Evolutionary conservation across 192 early-diverging fungal species (phyloP).

Genomic region (Coemansia sp.): DNA sequence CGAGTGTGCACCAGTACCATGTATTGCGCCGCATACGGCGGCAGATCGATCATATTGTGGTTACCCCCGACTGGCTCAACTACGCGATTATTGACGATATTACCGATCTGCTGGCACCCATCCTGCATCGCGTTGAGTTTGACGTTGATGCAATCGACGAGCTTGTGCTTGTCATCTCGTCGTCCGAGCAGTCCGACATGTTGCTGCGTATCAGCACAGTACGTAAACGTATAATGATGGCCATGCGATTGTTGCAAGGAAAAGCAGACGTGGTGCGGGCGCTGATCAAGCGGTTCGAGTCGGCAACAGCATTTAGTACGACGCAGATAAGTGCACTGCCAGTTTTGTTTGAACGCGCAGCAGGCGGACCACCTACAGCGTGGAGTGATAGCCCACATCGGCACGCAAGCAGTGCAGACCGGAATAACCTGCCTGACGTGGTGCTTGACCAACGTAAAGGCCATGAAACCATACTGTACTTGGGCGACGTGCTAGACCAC

Average conservation of each 20-base stretch:
- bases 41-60: conserved; percentile 77
- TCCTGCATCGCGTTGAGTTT: conserved; percentile 82
- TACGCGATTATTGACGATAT: conserved; percentile 96
- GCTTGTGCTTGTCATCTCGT: conserved; percentile 86
- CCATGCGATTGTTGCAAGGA: conserved; percentile 65
- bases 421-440: conserved; percentile 15
- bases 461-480: conserved; percentile 67
- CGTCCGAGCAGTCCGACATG: conserved; percentile 84
- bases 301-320: conserved; percentile 44
- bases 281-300: conserved; percentile 68
- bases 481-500: conserved; percentile 83
- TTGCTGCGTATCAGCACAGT: conserved; percentile 71
- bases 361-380: not conserved
- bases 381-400: conserved; percentile 32
- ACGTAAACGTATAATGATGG: conserved; percentile 68
- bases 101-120: conserved; percentile 86
- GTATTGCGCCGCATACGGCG: conserved; percentile 85
- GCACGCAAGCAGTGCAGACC: conserved; percentile 3
- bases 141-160: conserved; percentile 97
- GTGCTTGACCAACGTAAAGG: conserved; percentile 51
- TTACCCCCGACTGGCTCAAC: conserved; percentile 95
- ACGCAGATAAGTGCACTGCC: conserved; percentile 35
- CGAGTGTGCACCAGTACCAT: conserved; percentile 76
- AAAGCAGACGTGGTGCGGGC: conserved; percentile 77
- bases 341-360: not conserved